Evolutionary conservation across 768 basidiomycete genomes (phyloP), one percentile per base, ranked within the genome.

Genomic region (Boletus reticuloceps): DNA sequence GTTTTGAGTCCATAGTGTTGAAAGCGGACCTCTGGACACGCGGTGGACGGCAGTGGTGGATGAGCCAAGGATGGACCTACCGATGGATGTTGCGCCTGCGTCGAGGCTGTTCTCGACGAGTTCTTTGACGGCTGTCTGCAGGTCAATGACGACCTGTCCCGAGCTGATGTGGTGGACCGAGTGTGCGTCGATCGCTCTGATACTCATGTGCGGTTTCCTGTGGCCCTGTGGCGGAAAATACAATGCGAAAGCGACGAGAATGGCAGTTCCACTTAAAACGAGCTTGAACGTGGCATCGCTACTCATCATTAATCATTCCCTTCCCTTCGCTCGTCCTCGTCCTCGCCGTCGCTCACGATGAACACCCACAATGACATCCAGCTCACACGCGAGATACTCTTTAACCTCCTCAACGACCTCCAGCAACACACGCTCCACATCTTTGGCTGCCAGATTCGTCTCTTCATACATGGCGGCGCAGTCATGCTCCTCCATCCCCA

Each of bases 61-160:
- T 34, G 43, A 17, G 19, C 14, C 32, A 19, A 22, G 19, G 7
- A 34, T 13, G 40, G 19, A 64, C 85, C 31, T 43, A 91, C 96
- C 95, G 40, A 99, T 83, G 60, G 74, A 84, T 0, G 89, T 94
- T 0, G 94, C 91, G 0, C 89, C 89, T 1, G 97, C 94, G 69
- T 99, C 97, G 29, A 98, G 75, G 54, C 92, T 91, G 69, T 99
- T 99, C 73, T 99, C 97, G 3, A 99, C 82, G 10, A 98, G 83
- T 70, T 99, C 97, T 69, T 98, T 99, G 55, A 98, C 86, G 2
- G 94, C 93, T 0, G 89, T 91, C 67, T 94, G 93, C 1, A 98
- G 81, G 68, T 97, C 94, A 27, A 95, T 79, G 1, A 98, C 89
- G 44, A 98, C 96, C 69, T 98, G 97, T 2, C 96, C 96, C 3